Evolutionary conservation across 441 rosid genomes (phyloP).

Genomic region (Erodium texanum): DNA sequence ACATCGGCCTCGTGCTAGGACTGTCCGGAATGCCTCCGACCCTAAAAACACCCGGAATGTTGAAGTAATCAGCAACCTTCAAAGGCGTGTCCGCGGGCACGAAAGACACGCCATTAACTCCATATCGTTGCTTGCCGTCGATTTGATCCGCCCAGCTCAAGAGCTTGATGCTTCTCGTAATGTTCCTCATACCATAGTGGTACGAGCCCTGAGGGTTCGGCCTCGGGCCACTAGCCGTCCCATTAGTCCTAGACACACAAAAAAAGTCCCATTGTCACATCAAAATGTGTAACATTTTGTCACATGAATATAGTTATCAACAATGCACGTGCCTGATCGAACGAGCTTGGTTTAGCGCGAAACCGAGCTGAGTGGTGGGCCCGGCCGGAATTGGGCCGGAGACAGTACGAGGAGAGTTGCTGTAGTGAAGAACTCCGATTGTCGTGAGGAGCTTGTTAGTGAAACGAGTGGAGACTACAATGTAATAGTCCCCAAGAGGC

Average conservation of each 20-base stretch:
- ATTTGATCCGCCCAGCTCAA: conserved; percentile 40
- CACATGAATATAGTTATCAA: too few relatives aligned
- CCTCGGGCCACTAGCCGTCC: conserved; percentile 65
- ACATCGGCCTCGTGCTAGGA: conserved; percentile 28
- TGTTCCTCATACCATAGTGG: conserved; percentile 50
- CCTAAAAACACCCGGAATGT: conserved; percentile 40
- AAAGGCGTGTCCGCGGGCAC: conserved; percentile 49
- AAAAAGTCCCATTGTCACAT: background rate
- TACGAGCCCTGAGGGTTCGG: conserved; percentile 72
- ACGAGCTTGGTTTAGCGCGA: conserved; percentile 91
- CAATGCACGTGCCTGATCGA: conserved; percentile 47
- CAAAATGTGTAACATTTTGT: background rate
- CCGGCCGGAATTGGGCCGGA: conserved; percentile 72
- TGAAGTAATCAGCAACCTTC: conserved; percentile 58
- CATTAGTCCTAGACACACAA: conserved; percentile 39
- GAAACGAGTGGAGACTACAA: conserved; percentile 79
- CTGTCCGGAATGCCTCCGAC: conserved; percentile 46
- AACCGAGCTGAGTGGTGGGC: conserved; percentile 67
- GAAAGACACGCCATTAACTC: conserved; percentile 49
- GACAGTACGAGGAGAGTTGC: conserved; percentile 59
- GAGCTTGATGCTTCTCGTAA: conserved; percentile 41
- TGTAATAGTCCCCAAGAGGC: conserved; percentile 64
- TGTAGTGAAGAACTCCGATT: conserved; percentile 58
- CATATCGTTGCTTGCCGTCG: conserved; percentile 48
- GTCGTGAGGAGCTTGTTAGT: conserved; percentile 43